These are phyloP conservation scores for Aspergillus affinis DNA, from an alignment of 495 filamentous ascomycete genomes.

Conservation along the genomic window DNA sequence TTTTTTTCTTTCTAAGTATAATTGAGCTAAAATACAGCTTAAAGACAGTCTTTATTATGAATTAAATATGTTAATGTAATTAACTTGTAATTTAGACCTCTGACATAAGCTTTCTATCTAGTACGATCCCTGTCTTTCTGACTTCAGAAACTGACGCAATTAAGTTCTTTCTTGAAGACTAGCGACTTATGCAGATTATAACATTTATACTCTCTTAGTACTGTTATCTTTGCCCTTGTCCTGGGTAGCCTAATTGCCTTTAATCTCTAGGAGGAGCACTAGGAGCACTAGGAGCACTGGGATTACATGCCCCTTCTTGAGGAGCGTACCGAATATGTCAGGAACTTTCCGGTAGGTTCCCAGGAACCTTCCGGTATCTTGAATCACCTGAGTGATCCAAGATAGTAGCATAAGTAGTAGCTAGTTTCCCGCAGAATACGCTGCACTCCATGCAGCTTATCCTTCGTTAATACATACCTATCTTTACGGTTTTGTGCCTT, in stretches of 20 bases:
- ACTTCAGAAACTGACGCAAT: neutral
- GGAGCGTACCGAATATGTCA: constrained; percentile 81
- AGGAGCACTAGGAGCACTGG: constrained; percentile 97
- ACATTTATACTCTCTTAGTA: too few species aligned
- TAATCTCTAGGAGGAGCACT: constrained; percentile 88
- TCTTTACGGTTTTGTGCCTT: too few species aligned
- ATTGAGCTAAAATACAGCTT: neutral
- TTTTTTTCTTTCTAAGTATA: constrained; percentile 14
- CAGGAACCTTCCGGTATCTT: too few species aligned
- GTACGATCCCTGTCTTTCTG: constrained; percentile 50
- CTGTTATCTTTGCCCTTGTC: constrained; percentile 66
- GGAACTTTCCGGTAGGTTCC: too few species aligned
- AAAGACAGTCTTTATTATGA: neutral
- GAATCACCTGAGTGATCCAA: too few species aligned
- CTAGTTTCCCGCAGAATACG: too few species aligned
- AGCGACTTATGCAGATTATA: too few species aligned
- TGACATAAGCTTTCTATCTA: constrained; percentile 94
- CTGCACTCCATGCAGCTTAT: too few species aligned
- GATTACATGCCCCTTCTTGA: constrained; percentile 79
- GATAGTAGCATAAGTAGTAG: too few species aligned
- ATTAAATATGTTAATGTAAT: constrained; percentile 33
- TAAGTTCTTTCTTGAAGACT: too few species aligned
- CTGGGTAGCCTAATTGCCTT: constrained; percentile 76
- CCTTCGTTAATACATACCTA: too few species aligned
- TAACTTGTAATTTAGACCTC: constrained; percentile 59